A percentile compares a stretch with the other conserved stretches of the same genome.
Conservation (phyloP, 2,329 filamentous ascomycete genomes). For the Conoideocrella luteorostrata region DNA sequence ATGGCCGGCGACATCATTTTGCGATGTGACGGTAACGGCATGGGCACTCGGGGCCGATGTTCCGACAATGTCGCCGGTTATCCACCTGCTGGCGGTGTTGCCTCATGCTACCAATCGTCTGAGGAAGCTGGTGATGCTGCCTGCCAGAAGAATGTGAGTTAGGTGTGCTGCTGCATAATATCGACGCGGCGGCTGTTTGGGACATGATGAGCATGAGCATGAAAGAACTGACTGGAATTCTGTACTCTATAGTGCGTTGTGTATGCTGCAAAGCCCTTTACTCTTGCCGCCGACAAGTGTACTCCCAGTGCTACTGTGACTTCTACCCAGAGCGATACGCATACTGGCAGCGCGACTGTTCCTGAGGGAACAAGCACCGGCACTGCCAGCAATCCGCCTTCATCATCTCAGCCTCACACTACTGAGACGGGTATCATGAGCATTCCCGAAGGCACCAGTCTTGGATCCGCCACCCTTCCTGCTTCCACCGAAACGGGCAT, state of each 20-base stretch:
- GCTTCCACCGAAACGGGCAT: conserved; percentile 6
- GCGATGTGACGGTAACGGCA: conserved; percentile 31
- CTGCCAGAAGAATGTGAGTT: conserved; percentile 39
- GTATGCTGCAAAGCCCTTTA: conserved; percentile 32
- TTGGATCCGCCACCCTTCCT: background rate
- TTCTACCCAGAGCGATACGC: background rate
- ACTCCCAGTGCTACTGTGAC: conserved; percentile 20
- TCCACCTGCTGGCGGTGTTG: conserved; percentile 30
- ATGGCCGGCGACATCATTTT: conserved; percentile 41
- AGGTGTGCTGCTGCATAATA: too few relatives aligned
- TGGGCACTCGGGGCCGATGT: conserved; percentile 37
- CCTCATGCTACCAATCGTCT: conserved; percentile 35
- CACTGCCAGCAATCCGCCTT: background rate
- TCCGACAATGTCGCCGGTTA: conserved; percentile 37
- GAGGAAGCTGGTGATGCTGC: conserved; percentile 35
- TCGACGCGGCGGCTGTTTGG: too few relatives aligned
- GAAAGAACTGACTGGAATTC: background rate
- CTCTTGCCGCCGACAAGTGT: conserved; percentile 29
- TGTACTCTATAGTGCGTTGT: conserved; percentile 31
- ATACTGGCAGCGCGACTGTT: background rate
- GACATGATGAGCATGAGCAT: too few relatives aligned
- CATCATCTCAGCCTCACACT: background rate
- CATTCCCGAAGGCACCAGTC: conserved; percentile 8
- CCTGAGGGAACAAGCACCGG: background rate
- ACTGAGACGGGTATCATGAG: conserved; percentile 8